Evolutionary conservation across 106 monocot genomes (phyloP), one percentile per base, ranked within the genome.

Genomic region (Acorus gramineus): DNA sequence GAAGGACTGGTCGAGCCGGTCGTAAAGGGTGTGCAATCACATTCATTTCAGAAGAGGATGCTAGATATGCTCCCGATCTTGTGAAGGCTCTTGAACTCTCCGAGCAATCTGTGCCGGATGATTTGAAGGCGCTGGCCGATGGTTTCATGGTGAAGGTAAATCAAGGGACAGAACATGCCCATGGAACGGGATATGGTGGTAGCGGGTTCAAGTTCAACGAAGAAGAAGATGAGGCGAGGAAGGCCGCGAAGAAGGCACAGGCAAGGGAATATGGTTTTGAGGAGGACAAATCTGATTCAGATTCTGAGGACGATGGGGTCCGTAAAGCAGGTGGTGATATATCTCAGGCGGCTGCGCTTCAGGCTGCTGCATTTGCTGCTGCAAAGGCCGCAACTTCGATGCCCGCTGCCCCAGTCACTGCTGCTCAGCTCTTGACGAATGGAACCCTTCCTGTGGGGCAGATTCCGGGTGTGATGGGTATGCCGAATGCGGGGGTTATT

Each of bases 141-240:
- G 72, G 67, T 1, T 96, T 96, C 78, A 87, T 90, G 95, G 76
- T 72, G 2, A 96, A 90, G 74, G 90, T 96, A 10, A 87, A 85
- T 60, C 90, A 96, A 57, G 95, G 95, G 59, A 90, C 78, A 42
- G 95, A 96, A 62, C 90, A 84, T 13, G 90, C 82, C 11, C 95
- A 96, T 80, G 90, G 90, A 11, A 90, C 90, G 61, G 95, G 95
- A 4, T 96, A 96, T 80, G 95, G 95, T 62, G 95, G 95, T 7
- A 87, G 86, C 60, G 95, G 95, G 45, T 96, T 96, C 66, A 96
- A 96, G 76, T 96, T 96, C 53, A 90, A 90, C 65, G 90, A 96
- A 74, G 95, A 87, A 64, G 95, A 96, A 68, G 95, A 96, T 62
- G 95, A 96, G 64, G 90, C 95, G 47, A 83, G 95, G 59, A 87